A percentile compares a stretch with the other conserved stretches of the same genome.
Evolutionary conservation across 169 alveolate species (phyloP).

Genomic region (Cyclospora cayetanensis): DNA sequence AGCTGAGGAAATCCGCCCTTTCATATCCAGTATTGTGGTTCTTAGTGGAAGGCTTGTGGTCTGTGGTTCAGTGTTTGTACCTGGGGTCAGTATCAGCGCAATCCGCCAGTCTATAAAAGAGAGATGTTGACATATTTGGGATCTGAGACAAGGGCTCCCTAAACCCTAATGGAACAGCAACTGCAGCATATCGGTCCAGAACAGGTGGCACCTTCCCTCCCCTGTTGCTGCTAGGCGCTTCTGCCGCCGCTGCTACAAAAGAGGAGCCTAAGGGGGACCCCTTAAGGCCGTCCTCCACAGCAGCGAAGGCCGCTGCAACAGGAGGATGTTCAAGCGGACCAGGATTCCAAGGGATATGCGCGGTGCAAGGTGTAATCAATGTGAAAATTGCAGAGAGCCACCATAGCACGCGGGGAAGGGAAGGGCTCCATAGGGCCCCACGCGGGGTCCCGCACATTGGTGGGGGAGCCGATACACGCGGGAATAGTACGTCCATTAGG

Average conservation of each 20-base stretch:
- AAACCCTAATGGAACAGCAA: background rate
- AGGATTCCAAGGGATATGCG: no score
- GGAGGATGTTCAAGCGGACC: no score
- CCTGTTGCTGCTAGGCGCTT: background rate
- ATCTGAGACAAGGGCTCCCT: background rate
- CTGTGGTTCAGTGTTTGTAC: background rate
- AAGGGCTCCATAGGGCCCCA: no score
- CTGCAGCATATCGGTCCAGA: background rate
- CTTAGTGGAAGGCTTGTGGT: background rate
- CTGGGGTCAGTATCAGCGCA: conserved; percentile 45
- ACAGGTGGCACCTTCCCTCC: background rate
- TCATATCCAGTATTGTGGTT: no score
- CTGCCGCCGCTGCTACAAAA: background rate
- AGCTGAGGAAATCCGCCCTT: no score
- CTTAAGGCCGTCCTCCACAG: background rate
- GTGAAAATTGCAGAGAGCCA: no score
- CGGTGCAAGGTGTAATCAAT: no score
- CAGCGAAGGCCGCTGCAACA: background rate
- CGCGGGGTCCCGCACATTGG: no score
- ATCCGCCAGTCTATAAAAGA: background rate
- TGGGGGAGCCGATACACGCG: no score
- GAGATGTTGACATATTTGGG: background rate
- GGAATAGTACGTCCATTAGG: no score
- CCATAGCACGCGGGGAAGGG: no score
- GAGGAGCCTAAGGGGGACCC: background rate